Conservation (phyloP, 2,329 filamentous ascomycete genomes). For the Colletotrichum sp. region DNA sequence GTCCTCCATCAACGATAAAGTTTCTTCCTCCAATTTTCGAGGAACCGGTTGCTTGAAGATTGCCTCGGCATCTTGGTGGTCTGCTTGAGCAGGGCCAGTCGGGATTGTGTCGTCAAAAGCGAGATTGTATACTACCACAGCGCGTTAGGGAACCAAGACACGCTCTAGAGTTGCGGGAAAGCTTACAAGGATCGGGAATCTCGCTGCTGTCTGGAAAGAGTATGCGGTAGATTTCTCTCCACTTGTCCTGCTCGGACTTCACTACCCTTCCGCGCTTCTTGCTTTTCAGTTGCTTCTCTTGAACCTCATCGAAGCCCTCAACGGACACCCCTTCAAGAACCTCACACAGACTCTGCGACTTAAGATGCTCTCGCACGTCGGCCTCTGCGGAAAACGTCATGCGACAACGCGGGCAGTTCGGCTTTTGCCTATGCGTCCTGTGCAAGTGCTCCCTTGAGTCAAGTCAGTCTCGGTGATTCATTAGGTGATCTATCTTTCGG, state of each 20-base stretch:
- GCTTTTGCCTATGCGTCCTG: neutral
- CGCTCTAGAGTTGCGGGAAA: neutral
- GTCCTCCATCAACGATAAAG: neutral
- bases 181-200: neutral
- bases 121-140: neutral
- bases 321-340: neutral
- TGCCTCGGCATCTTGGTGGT: neutral
- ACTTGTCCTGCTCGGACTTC: neutral
- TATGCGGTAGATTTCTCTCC: neutral
- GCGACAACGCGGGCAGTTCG: neutral
- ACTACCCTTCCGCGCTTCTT: neutral
- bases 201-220: neutral
- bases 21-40: neutral
- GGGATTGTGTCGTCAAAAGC: neutral
- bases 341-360: neutral
- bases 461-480: neutral
- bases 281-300: neutral
- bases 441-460: neutral
- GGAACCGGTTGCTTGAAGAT: neutral
- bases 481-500: fast-evolving
- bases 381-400: neutral
- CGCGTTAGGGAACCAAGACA: neutral
- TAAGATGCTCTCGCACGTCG: neutral
- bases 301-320: neutral
- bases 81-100: neutral